Base-by-base conservation (phyloP, 768 basidiomycete genomes). In the Suillus subluteus region DNA sequence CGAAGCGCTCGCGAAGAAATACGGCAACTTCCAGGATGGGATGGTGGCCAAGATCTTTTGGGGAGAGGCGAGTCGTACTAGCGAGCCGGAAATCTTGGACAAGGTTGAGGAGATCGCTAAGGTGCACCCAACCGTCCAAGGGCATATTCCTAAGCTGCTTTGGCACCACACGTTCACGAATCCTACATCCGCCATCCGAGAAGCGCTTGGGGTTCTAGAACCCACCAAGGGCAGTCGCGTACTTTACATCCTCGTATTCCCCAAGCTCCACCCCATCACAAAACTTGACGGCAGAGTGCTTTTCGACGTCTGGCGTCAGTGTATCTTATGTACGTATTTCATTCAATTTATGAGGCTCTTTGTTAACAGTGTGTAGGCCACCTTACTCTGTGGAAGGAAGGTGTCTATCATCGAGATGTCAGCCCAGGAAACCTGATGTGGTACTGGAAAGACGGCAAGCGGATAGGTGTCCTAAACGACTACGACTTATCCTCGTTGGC, bases 381-480 rank as follows among this genome's bases (percentile, higher is more conserved):
- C 37, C 37, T 37, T 37, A 37, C 37, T 37, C 9, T 37, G 1
- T 37, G 37, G 37, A 37, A 37, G 38, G 26, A 16, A 16, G 52
- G 30, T 6, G 16, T 54, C 8, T 61, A 61, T 61, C 40, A 44
- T 13, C 30, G 54, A 32, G 54, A 55, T 32, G 16, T 55, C 18
- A 71, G 70, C 55, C 43, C 32, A 9, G 5, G 21, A 2, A 73
- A 71, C 23, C 44, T 72, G 55, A 72, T 71, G 70, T 46, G 21
- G 18, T 71, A 67, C 56, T 12, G 63, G 7, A 21, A 16, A 5
- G 6, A 23, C 3, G 68, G 59, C 18, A 30, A 38, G 7, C n/a
- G 68, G 2, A 65, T 58, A 5, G 72, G 67, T 3, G 68, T 71
- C 1, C 23, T 73, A 8, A 71, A 70, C 30, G 67, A 73, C 38